Base-by-base conservation (phyloP, 2,329 filamentous ascomycete genomes). In the Fusarium transvaalense region DNA sequence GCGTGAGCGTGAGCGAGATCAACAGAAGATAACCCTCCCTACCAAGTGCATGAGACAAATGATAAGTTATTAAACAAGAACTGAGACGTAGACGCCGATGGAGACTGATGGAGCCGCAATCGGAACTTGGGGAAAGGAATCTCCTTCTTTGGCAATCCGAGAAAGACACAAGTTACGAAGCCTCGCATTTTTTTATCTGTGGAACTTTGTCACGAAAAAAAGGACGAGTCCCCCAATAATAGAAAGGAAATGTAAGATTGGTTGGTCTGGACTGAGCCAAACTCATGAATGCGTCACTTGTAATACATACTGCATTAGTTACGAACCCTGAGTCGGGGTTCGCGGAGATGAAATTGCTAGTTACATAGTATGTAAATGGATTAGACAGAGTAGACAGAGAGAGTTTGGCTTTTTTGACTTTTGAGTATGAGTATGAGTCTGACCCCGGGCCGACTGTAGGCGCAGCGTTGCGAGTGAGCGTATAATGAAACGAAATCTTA, bases 141-240 rank as follows among this genome's bases (percentile, higher is more conserved):
- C 21, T 46, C 58, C 57, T 12, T 62, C 45, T 66, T 66, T 29
- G 61, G 52, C 25, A 63, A 56, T 25, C 66, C 66, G 66, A 66
- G 23, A 38, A 45, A 35, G 47, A 51, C 31, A 53, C 51, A 41
- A 61, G 43, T 64, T 64, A 51, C 61, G 60, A 64, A 52, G 39
- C 48, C 61, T 65, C 34, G 39, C 46, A 46, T 47, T 27, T 47
- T 27, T 47, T 42, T 29, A 37, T 34, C 17, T 41, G 60, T 64
- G 61, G 45, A 59, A 52, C 61, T 43, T 50, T 43, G 35, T 41
- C 62, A 60, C 45, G 61, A 34, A 56, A 38, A 37, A 21, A 61
- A 14, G 39, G 42, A 48, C 34, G 29, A 55, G 25, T 48, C 54
- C 29, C 31, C 32, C 32, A 38, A 51, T 51, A 38, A 51, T 51